Evolutionary conservation across 2,329 filamentous ascomycete species (phyloP), one percentile per base, ranked within the genome.

Genomic region (Fusarium sp.): DNA sequence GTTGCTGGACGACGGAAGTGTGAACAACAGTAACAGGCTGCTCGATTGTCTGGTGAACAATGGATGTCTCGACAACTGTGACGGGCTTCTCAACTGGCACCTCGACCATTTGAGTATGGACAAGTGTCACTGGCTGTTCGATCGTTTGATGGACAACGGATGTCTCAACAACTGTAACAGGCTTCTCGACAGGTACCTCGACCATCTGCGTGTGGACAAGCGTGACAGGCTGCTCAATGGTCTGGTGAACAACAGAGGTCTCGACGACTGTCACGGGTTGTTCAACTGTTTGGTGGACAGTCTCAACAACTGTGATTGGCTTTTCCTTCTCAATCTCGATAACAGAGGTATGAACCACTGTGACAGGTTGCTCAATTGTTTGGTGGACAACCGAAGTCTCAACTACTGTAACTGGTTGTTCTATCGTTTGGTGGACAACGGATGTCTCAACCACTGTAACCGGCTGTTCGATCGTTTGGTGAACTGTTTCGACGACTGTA

Each of bases 71-170:
- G 3, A 68, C 29, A 1, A 68, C 48, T 3, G 54, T 68, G 15
- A 65, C 50, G 3, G 39, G 58, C 24, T 54, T 33, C 42, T 52
- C 29, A 18, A 38, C 50, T 3, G 18, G 39, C 26, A 23, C 65
- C 60, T 46, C 47, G 0, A 62, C 56, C 20, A 66, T 61, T n/a
- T 2, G 65, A 13, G 65, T 68, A 6, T 68, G 65, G 7, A 68
- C 35, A 9, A 68, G 42, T 0, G 66, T 68, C 0, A 69, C 65
- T 0, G 64, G 65, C 6, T 39, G 21, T 3, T 68, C 64, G 5
- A 68, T 7, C 4, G 57, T 47, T 16, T 68, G 54, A 5, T 67
- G 56, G 2, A 67, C 46, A 8, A 57, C 63, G 12, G 57, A 56
- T 5, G 64, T 68, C 10, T 68, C 49, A 4, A 63, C 29, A 2